Evolutionary conservation across 2,329 filamentous ascomycete species (phyloP).

Genomic region (Fusarium sublunatum): DNA sequence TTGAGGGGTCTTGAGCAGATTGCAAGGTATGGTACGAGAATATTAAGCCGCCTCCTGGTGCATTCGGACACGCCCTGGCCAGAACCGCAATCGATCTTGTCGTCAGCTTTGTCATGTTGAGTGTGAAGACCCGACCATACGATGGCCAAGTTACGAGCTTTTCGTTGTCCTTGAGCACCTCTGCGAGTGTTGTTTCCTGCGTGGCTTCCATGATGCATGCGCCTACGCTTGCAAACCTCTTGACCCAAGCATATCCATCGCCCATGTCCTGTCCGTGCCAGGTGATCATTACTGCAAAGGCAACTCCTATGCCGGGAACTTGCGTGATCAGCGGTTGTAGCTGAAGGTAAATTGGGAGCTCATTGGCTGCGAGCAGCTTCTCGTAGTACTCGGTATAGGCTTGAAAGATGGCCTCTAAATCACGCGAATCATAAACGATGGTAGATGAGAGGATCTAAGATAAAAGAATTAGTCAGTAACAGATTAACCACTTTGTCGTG

Average conservation of each 20-base stretch:
- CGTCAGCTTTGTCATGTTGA: not conserved
- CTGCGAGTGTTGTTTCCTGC: not conserved
- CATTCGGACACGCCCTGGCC: not conserved
- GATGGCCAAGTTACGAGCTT: not conserved
- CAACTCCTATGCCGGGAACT: not conserved
- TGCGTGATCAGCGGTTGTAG: not conserved
- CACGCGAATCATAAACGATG: conserved; percentile 5
- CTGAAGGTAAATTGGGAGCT: not conserved
- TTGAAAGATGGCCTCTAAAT: accelerated
- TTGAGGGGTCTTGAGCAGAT: not conserved
- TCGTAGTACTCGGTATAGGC: conserved; percentile 9
- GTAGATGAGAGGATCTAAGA: not conserved
- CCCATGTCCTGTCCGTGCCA: conserved; percentile 1
- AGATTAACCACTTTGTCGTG: accelerated
- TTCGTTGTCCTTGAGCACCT: conserved; percentile 3
- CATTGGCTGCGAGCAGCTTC: not conserved
- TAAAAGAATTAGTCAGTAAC: not conserved
- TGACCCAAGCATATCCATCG: not conserved
- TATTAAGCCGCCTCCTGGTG: not conserved
- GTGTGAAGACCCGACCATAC: not conserved
- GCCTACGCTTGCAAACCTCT: not conserved
- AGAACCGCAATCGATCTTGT: accelerated
- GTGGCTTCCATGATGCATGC: conserved; percentile 7
- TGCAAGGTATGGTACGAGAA: conserved; percentile 5
- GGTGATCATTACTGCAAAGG: not conserved